phyloP scores from a whole-genome alignment of 1,139 yeast genomes.

The Sugiyamaella xylanicola region DNA sequence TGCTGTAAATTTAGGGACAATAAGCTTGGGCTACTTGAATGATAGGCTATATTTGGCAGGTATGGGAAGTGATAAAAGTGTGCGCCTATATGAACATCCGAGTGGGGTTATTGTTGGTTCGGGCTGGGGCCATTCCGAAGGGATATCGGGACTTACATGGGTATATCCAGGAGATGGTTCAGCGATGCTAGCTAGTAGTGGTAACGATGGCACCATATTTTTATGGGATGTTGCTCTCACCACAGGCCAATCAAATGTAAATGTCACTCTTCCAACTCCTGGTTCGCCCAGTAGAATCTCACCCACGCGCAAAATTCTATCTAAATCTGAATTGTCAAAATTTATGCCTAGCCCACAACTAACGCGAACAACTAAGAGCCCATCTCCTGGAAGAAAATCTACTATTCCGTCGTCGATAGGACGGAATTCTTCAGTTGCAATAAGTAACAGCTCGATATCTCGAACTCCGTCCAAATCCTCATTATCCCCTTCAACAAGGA shows the following conservation, averaged over 20 bases:
- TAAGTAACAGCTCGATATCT: neutral
- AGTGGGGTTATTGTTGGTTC: constrained; percentile 52
- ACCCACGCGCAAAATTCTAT: constrained; percentile 32
- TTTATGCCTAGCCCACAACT: constrained; percentile 24
- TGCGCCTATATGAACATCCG: constrained; percentile 51
- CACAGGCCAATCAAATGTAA: neutral
- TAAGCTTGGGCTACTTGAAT: constrained; percentile 28
- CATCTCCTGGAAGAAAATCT: constrained; percentile 17
- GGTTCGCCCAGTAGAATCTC: constrained; percentile 7
- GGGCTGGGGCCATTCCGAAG: constrained; percentile 70
- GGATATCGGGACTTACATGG: constrained; percentile 49
- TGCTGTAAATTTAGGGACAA: constrained; percentile 33
- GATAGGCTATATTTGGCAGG: constrained; percentile 42
- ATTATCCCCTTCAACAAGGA: neutral
- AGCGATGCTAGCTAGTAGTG: constrained; percentile 34
- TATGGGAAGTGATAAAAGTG: constrained; percentile 59
- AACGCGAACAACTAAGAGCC: constrained; percentile 16
- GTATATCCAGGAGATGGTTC: constrained; percentile 32
- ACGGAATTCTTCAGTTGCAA: neutral
- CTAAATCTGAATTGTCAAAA: constrained; percentile 33
- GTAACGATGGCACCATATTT: constrained; percentile 38
- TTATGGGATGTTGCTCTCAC: constrained; percentile 30
- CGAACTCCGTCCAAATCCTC: neutral
- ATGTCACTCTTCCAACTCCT: neutral
- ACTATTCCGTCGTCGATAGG: constrained; percentile 9